phyloP scores from a whole-genome alignment of 2,329 filamentous ascomycete genomes.

The Venturia aucupariae region DNA sequence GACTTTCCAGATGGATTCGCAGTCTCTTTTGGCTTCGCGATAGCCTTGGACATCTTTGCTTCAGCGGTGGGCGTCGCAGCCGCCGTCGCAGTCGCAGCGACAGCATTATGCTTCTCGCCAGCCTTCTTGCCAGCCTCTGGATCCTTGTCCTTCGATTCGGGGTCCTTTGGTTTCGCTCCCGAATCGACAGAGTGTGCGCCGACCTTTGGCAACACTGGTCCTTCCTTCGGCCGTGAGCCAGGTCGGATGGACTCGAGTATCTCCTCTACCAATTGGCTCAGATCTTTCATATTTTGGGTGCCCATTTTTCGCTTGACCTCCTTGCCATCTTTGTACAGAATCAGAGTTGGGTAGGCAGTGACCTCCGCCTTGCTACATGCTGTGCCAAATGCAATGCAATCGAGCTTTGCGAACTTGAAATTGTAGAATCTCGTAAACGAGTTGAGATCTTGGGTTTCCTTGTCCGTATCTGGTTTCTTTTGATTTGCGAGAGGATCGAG shows the following conservation, averaged over 20 bases:
- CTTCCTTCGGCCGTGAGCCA: conserved; percentile 62
- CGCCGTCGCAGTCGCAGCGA: conserved; percentile 20
- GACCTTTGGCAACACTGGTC: conserved; percentile 59
- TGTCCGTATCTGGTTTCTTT: conserved; percentile 33
- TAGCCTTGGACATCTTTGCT: conserved; percentile 35
- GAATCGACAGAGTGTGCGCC: conserved; percentile 48
- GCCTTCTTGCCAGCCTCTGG: conserved; percentile 24
- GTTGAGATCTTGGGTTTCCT: conserved; percentile 44
- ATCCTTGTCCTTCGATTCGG: conserved; percentile 29
- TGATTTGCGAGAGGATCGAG: conserved; percentile 33
- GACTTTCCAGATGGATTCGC: conserved; percentile 72
- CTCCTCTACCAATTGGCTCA: conserved; percentile 66
- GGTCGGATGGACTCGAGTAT: conserved; percentile 70
- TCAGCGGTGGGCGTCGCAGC: conserved; percentile 19
- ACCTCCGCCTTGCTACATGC: conserved; percentile 63
- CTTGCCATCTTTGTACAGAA: conserved; percentile 72
- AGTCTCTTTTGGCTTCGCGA: conserved; percentile 36
- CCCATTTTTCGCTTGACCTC: conserved; percentile 55
- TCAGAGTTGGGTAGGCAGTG: conserved; percentile 63
- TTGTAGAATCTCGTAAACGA: conserved; percentile 77
- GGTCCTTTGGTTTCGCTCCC: conserved; percentile 26
- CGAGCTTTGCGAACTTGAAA: conserved; percentile 76
- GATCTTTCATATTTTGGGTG: conserved; percentile 52
- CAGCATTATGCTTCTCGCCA: conserved; percentile 22
- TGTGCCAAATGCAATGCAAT: conserved; percentile 78